Percentiles rank a stretch among this genome's conserved stretches.
phyloP scores from a whole-genome alignment of 352 stramenopile genomes.

The Stephanocyclus meneghinianus region DNA sequence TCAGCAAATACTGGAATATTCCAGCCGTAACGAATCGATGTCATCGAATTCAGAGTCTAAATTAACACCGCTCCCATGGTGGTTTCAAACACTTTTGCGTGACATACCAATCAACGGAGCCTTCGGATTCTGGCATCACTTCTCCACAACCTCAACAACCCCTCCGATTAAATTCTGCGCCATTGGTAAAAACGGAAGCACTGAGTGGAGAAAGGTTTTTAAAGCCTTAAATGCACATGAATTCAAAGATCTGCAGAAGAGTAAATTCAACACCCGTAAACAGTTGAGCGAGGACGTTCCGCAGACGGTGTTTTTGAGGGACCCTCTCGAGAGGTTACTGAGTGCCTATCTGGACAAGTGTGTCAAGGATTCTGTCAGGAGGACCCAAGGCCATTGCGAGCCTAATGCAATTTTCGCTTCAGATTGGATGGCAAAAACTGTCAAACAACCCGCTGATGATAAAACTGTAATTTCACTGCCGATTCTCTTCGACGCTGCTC shows the following conservation, averaged over 20 bases:
- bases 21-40: background rate
- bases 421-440: slow-evolving; percentile 26
- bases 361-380: slow-evolving; percentile 14
- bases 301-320: slow-evolving; percentile 54
- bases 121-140: slow-evolving; percentile 41
- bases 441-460: background rate
- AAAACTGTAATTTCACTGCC: slow-evolving; percentile 3
- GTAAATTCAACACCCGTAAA: slow-evolving; percentile 23
- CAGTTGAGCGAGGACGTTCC: slow-evolving; percentile 15
- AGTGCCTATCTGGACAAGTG: slow-evolving; percentile 65
- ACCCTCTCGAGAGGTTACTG: slow-evolving; percentile 63
- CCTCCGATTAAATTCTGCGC: slow-evolving; percentile 44
- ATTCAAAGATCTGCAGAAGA: slow-evolving; percentile 12
- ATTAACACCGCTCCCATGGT: slow-evolving; percentile 33
- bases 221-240: slow-evolving; percentile 36
- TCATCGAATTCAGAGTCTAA: background rate
- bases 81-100: slow-evolving; percentile 51
- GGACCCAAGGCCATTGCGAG: slow-evolving; percentile 44
- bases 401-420: slow-evolving; percentile 42
- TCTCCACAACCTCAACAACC: slow-evolving; percentile 25
- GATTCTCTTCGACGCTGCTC: background rate
- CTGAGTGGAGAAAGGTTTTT: slow-evolving; percentile 45
- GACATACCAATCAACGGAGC: slow-evolving; percentile 32
- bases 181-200: slow-evolving; percentile 57
- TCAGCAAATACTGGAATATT: background rate